These are phyloP conservation scores for Umbelopsis ramanniana DNA, from an alignment of 192 early-diverging fungal genomes.

Conservation along the genomic window DNA sequence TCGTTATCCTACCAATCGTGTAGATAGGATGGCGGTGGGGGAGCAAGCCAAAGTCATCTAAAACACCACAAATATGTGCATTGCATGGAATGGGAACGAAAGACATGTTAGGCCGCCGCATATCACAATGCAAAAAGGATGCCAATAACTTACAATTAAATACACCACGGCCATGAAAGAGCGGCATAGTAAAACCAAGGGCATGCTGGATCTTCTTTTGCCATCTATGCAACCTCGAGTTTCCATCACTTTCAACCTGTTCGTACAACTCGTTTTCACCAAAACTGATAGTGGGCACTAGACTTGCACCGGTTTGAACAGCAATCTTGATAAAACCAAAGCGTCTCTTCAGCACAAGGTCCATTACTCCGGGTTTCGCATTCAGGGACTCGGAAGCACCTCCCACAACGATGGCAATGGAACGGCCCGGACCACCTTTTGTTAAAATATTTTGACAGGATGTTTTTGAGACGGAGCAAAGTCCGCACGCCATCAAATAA, in stretches of 20 bases:
- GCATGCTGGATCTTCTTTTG: slow-evolving; percentile 73
- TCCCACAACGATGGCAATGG: slow-evolving; percentile 85
- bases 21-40: slow-evolving; percentile 51
- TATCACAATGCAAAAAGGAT: no score
- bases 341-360: slow-evolving; percentile 77
- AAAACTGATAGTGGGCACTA: slow-evolving; percentile 92
- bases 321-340: slow-evolving; percentile 92
- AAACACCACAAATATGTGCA: neutral
- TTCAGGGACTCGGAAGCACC: slow-evolving; percentile 85
- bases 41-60: slow-evolving; percentile 59
- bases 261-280: slow-evolving; percentile 93
- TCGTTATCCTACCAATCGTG: slow-evolving; percentile 35
- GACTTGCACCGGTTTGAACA: slow-evolving; percentile 68
- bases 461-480: slow-evolving; percentile 77
- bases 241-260: slow-evolving; percentile 68
- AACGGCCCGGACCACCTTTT: slow-evolving; percentile 63
- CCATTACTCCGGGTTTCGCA: slow-evolving; percentile 61
- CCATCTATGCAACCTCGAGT: slow-evolving; percentile 60
- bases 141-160: slow-evolving; percentile 74
- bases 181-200: slow-evolving; percentile 70
- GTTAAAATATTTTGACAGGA: slow-evolving; percentile 79
- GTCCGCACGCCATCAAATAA: slow-evolving; percentile 76
- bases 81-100: neutral
- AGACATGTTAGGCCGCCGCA: neutral
- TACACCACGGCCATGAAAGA: slow-evolving; percentile 86